These are phyloP conservation scores for Theobroma grandiflorum DNA, from an alignment of 441 rosid species.

Conservation along the genomic window DNA sequence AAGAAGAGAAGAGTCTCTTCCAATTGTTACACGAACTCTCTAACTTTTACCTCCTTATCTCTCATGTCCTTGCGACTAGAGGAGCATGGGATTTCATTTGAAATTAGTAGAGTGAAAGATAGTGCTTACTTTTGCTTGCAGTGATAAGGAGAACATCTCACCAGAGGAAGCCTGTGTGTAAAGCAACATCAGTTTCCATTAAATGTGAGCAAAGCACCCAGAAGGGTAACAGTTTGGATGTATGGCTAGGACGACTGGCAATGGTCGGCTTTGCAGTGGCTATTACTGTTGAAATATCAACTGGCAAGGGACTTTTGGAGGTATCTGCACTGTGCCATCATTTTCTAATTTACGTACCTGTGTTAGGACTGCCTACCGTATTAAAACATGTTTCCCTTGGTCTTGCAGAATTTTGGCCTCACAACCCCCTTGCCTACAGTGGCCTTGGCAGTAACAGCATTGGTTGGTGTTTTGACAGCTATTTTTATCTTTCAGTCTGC, in stretches of 20 bases:
- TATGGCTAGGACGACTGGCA: constrained; percentile 91
- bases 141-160: constrained; percentile 45
- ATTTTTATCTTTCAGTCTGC: constrained; percentile 86
- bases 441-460: constrained; percentile 84
- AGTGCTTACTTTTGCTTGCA: constrained; percentile 31
- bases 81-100: background rate
- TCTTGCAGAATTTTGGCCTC: constrained; percentile 89
- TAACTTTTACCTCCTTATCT: background rate
- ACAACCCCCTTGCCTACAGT: constrained; percentile 76
- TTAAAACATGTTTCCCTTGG: background rate
- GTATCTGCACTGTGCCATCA: constrained; percentile 37
- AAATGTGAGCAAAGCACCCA: constrained; percentile 72
- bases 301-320: constrained; percentile 92
- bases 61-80: background rate
- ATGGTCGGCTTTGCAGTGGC: constrained; percentile 92
- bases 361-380: background rate
- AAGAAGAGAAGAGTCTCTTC: background rate
- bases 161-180: constrained; percentile 42
- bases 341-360: constrained; percentile 15
- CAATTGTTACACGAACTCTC: background rate
- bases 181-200: constrained; percentile 53
- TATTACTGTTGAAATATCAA: constrained; percentile 70
- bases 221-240: constrained; percentile 65
- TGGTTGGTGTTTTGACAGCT: constrained; percentile 79
- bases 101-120: background rate